Conservation (phyloP, 2,329 filamentous ascomycete genomes). For the Bipolaris bicolor region DNA sequence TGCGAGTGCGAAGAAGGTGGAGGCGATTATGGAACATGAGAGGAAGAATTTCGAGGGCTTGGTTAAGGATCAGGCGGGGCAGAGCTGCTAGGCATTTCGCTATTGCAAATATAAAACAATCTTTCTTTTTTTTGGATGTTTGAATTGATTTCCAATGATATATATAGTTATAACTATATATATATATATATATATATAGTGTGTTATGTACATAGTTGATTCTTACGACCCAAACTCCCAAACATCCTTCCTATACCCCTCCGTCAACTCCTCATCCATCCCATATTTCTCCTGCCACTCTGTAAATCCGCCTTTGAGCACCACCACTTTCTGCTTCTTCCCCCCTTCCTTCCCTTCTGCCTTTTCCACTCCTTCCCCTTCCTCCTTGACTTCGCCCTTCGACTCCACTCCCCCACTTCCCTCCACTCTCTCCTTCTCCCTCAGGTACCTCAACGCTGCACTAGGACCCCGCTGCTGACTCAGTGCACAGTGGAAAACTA, state of each 20-base stretch:
- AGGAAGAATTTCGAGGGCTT: constrained; percentile 42
- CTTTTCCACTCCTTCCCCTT: constrained; percentile 25
- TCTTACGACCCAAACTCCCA: constrained; percentile 66
- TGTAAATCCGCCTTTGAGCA: constrained; percentile 83
- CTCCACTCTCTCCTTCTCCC: constrained; percentile 67
- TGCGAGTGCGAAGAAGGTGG: constrained; percentile 64
- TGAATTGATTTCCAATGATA: no score
- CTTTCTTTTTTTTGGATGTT: constrained; percentile 1
- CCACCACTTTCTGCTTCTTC: constrained; percentile 72
- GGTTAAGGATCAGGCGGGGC: constrained; percentile 20
- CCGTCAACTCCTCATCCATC: constrained; percentile 78
- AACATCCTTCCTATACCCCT: constrained; percentile 81
- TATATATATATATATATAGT: no score
- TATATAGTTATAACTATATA: no score
- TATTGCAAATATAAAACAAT: no score
- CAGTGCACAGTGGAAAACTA: constrained; percentile 93
- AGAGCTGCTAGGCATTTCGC: no score
- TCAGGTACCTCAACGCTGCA: constrained; percentile 79
- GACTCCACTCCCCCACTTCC: constrained; percentile 22
- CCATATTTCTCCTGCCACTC: constrained; percentile 89
- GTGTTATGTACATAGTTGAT: no score
- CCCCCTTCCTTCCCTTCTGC: constrained; percentile 25
- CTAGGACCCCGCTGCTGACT: constrained; percentile 88
- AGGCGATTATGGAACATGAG: constrained; percentile 58
- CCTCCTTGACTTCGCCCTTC: constrained; percentile 25